These are phyloP conservation scores for Myrmaecium sp. DNA, from an alignment of 2,329 filamentous ascomycete genomes.

Conservation along the genomic window DNA sequence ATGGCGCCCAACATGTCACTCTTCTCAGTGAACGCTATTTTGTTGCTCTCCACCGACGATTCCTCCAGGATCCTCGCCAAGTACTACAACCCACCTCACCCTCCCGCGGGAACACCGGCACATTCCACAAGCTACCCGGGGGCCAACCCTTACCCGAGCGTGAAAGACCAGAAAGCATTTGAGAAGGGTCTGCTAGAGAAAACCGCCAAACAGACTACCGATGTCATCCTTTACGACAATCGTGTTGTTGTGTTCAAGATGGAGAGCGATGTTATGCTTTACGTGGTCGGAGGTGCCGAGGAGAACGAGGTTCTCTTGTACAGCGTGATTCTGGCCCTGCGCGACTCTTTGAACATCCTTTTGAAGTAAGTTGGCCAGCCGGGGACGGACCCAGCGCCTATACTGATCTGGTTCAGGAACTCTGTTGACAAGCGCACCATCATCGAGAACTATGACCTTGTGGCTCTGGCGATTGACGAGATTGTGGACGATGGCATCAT, in stretches of 20 bases:
- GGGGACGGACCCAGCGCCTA: neutral
- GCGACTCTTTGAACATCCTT: constrained; percentile 76
- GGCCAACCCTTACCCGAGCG: constrained; percentile 65
- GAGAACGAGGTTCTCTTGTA: constrained; percentile 97
- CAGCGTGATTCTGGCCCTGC: constrained; percentile 78
- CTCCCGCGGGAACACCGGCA: constrained; percentile 40
- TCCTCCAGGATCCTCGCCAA: constrained; percentile 84
- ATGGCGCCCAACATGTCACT: constrained; percentile 19
- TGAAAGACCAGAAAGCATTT: constrained; percentile 90
- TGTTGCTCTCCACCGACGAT: constrained; percentile 51
- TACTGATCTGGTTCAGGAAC: constrained; percentile 41
- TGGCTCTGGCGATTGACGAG: constrained; percentile 87
- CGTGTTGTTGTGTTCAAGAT: constrained; percentile 94
- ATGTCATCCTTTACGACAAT: constrained; percentile 96
- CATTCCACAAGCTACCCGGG: constrained; percentile 42
- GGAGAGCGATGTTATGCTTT: constrained; percentile 93
- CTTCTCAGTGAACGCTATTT: constrained; percentile 35
- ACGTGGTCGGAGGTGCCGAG: constrained; percentile 76
- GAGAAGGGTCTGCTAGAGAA: constrained; percentile 91
- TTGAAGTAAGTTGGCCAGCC: constrained; percentile 54
- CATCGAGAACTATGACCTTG: constrained; percentile 95
- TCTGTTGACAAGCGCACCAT: constrained; percentile 95
- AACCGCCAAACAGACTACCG: constrained; percentile 85
- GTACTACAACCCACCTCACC: constrained; percentile 65
- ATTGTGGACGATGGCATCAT: constrained; percentile 56